A percentile compares a stretch with the other conserved stretches of the same genome.
phyloP scores from a whole-genome alignment of 495 filamentous ascomycete genomes.

The Ramalina intermedia region DNA sequence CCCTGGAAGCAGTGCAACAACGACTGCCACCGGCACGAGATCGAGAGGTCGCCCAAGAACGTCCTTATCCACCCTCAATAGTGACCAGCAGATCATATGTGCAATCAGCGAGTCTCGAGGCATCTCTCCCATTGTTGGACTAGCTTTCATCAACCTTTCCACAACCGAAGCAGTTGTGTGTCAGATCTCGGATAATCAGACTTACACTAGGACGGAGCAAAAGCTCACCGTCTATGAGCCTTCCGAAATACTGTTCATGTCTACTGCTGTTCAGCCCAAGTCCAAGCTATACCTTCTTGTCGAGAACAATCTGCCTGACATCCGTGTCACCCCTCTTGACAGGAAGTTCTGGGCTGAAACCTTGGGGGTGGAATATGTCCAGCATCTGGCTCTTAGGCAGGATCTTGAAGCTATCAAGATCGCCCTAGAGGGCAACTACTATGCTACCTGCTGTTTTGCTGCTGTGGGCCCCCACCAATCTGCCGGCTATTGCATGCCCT shows the following conservation, averaged over 20 bases:
- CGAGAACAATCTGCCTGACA: slow-evolving; percentile 48
- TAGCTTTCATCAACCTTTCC: slow-evolving; percentile 77
- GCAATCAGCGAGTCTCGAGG: slow-evolving; percentile 84
- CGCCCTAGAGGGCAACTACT: slow-evolving; percentile 71
- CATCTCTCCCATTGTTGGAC: slow-evolving; percentile 70
- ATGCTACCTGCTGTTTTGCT: slow-evolving; percentile 75
- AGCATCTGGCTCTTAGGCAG: slow-evolving; percentile 59
- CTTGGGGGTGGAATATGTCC: slow-evolving; percentile 61
- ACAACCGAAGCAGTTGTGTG: slow-evolving; percentile 73
- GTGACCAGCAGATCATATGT: slow-evolving; percentile 65
- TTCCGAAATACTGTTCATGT: slow-evolving; percentile 57
- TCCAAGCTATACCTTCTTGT: slow-evolving; percentile 69
- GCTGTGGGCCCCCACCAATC: slow-evolving; percentile 43
- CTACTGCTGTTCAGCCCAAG: slow-evolving; percentile 47
- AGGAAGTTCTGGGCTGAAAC: slow-evolving; percentile 84
- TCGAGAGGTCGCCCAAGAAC: slow-evolving; percentile 47
- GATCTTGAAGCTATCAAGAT: slow-evolving; percentile 68
- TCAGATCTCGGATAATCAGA: slow-evolving; percentile 82
- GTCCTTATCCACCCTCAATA: slow-evolving; percentile 41
- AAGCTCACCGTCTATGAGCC: slow-evolving; percentile 71
- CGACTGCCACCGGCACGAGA: slow-evolving; percentile 34
- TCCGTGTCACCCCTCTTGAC: slow-evolving; percentile 52
- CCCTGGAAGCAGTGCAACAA: slow-evolving; percentile 18
- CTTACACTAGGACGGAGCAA: slow-evolving; percentile 69
- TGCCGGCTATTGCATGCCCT: background rate